Conservation (phyloP, 768 basidiomycete genomes). For the Trametopsis cervina region DNA sequence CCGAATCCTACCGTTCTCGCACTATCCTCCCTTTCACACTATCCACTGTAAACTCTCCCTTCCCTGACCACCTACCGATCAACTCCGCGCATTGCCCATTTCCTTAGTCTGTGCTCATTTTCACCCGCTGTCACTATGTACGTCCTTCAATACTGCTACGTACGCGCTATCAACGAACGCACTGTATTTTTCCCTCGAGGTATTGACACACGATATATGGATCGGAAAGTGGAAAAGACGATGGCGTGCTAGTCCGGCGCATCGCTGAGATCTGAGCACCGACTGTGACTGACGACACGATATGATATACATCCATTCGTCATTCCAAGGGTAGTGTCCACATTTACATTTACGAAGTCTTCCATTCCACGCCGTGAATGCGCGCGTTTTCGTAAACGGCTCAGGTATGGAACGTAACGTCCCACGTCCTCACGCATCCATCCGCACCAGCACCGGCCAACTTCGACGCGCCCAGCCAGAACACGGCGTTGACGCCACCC, state of each 20-base stretch:
- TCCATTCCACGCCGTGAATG: too few species aligned
- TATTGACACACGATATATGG: not conserved
- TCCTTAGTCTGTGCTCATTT: too few species aligned
- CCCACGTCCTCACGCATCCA: slow-evolving; percentile 71
- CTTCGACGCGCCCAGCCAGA: slow-evolving; percentile 61
- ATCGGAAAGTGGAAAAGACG: too few species aligned
- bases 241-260: too few species aligned
- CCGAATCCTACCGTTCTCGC: not conserved
- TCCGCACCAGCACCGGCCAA: slow-evolving; percentile 77
- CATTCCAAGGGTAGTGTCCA: too few species aligned
- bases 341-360: too few species aligned
- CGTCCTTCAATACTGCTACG: not conserved
- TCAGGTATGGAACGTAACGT: slow-evolving; percentile 38
- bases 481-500: slow-evolving; percentile 76
- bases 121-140: too few species aligned
- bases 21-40: not conserved
- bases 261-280: not conserved
- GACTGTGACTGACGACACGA: too few species aligned
- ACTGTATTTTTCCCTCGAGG: not conserved
- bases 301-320: too few species aligned
- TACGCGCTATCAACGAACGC: not conserved
- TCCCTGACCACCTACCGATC: too few species aligned
- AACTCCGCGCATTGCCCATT: too few species aligned
- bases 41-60: not conserved
- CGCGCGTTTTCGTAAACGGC: too few species aligned